Evolutionary conservation across 139 green algal species (phyloP), one percentile per base, ranked within the genome.

Genomic region (Asterochloris sp.): DNA sequence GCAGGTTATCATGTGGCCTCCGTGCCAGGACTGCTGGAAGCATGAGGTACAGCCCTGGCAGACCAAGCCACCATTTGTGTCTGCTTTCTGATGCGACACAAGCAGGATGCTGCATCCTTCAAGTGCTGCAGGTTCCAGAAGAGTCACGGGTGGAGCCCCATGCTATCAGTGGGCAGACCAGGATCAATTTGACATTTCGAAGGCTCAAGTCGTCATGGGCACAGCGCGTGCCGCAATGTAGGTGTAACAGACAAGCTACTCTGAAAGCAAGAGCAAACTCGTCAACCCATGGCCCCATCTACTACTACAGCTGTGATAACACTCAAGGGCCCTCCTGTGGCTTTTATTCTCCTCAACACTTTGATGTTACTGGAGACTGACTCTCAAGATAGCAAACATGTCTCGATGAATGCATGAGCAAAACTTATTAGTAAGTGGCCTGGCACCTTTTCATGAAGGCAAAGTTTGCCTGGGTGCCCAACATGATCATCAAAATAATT

Each of bases 151-250:
- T 54, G 38, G 38, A 28, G 28, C 73, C 11, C 9, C 85, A 89
- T 29, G 74, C 75, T 11, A 28, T 69, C 21, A 74, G n/a, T 62
- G 85, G 85, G 29, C 10, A n/a, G 1, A 62, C 69, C 19, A 74
- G 82, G 24, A 80, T 83, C 69, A 89, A 89, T 79, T 79, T 89
- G 19, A 89, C 85, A 24, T 86, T 86, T 63, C 78, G 85, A 10
- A n/a, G 75, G 12, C 62, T 79, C 17, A 86, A 85, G 68, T 78
- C 75, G 10, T 14, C 82, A n/a, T 82, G 63, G 74, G 27, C 62
- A 21, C 61, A n/a, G 9, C 19, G 29, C 10, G 82, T 27, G 21
- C 85, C 79, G 14, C 74, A 69, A 62, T 89, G 85, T 78, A 26
- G 23, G 67, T 89, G 85, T 79, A 76, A 79, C 12, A 62, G 66